Percentiles rank a stretch among this genome's conserved stretches.
These are phyloP conservation scores for Metarhizium humberi DNA, from an alignment of 2,329 filamentous ascomycete species.

Conservation along the genomic window DNA sequence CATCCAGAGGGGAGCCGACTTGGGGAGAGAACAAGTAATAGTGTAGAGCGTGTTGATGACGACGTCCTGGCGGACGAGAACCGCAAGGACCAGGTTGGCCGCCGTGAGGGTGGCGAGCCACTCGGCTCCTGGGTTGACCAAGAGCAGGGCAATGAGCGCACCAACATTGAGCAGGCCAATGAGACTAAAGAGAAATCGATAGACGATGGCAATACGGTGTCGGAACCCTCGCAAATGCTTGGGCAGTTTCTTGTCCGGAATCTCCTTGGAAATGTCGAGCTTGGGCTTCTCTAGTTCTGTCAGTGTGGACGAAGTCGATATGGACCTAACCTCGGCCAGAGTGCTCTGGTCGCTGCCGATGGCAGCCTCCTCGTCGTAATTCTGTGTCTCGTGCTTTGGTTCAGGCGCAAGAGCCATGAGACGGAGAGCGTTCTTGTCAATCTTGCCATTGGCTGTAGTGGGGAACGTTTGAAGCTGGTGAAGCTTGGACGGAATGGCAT, in stretches of 20 bases:
- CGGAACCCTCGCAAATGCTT: constrained; percentile 30
- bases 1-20: constrained; percentile 36
- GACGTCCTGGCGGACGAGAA: constrained; percentile 43
- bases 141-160: constrained; percentile 34
- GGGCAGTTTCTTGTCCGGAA: constrained; percentile 31
- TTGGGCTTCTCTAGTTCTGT: constrained; percentile 19
- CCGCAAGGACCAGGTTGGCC: constrained; percentile 38
- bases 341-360: constrained; percentile 11
- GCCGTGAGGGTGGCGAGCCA: constrained; percentile 34
- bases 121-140: constrained; percentile 22
- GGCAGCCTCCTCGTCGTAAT: not conserved
- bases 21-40: constrained; percentile 34
- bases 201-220: constrained; percentile 40
- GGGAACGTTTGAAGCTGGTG: constrained; percentile 34
- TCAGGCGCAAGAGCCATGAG: constrained; percentile 17
- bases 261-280: constrained; percentile 17
- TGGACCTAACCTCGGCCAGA: constrained; percentile 18
- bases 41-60: constrained; percentile 43
- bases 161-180: constrained; percentile 40
- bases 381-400: not conserved
- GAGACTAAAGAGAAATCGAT: constrained; percentile 46
- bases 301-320: constrained; percentile 21
- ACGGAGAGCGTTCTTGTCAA: constrained; percentile 39
- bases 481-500: constrained; percentile 40
- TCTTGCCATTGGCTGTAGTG: constrained; percentile 46